Conservation (phyloP, 768 basidiomycete genomes). For the Mycena indigotica region DNA sequence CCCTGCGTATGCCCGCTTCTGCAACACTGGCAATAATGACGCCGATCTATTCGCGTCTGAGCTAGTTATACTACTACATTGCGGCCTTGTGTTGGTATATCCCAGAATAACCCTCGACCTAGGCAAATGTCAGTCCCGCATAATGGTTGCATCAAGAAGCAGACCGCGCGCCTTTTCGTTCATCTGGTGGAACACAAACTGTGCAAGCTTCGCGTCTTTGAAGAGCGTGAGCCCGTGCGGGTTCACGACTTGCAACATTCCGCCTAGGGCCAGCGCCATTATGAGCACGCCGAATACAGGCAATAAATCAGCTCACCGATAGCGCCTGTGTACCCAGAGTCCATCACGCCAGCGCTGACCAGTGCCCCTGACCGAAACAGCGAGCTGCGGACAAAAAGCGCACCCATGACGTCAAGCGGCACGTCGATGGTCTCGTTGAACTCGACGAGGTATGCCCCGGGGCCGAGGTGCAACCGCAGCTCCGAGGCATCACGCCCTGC, state of each 20-base stretch:
- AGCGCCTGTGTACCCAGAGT: conserved; percentile 20
- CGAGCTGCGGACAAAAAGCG: no score
- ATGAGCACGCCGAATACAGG: neutral
- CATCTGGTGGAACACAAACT: conserved; percentile 19
- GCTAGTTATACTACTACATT: no score
- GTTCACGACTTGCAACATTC: conserved; percentile 17
- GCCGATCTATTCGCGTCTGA: no score
- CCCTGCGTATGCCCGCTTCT: no score
- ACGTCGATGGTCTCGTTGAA: conserved; percentile 24
- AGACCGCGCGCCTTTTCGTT: conserved; percentile 12
- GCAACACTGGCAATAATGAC: no score
- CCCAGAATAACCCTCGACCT: conserved; percentile 5
- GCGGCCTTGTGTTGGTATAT: conserved; percentile 1
- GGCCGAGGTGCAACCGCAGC: neutral
- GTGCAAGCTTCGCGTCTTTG: neutral
- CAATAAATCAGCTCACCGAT: conserved; percentile 10
- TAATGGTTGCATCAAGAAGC: neutral
- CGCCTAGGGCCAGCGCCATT: neutral
- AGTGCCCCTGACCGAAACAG: conserved; percentile 17
- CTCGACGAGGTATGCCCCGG: conserved; percentile 24
- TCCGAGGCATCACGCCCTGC: neutral
- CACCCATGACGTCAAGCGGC: conserved; percentile 20
- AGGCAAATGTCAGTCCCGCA: neutral
- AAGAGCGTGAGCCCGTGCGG: conserved; percentile 18
- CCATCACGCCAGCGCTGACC: conserved; percentile 17